Base-by-base conservation (phyloP, 164 flowering plant species). In the Piper betle region DNA sequence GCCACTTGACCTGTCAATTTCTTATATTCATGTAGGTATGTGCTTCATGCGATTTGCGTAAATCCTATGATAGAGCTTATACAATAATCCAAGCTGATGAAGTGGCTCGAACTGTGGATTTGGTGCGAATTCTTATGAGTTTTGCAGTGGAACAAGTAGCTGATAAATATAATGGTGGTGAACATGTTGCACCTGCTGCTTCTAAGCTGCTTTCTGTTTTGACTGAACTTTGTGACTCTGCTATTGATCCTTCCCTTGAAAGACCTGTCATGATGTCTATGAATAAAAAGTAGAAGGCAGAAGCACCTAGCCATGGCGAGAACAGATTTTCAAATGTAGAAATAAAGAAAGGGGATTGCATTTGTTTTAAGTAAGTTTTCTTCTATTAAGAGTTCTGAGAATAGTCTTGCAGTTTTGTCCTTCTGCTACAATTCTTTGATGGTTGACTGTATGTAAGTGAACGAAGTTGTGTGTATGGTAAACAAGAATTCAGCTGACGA, bases 11-110 rank as follows among this genome's bases (percentile, higher is more conserved):
- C 3, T 0, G 46, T 42, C 9, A 42, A 42, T 42, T 42, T 42
- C 1, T 6, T 6, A 41, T 42, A 11, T 25, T 12, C 39, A 12
- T 76, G 68, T 75, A 93, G 96, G 97, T 86, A 38, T 93, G 99
- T 57, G 56, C 91, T 75, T 72, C 74, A 38, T 93, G 99, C 70
- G 74, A 64, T 67, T 72, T 88, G 38, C 82, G 96, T 64, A 86
- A 84, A 62, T 86, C 99, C n/a, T 93, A 97, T 76, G 99, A 93
- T 68, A 85, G 86, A 69, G 96, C 99, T 46, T 86, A 86, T 71
- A 78, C 77, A 55, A 68, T 80, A 56, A 59, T 80, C 9, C 78
- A 86, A 68, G 86, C 81, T 10, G 66, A 80, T 68, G 98, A 90
- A 72, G 78, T 78, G 37, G 73, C 70, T 2, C 82, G 95, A 4